A percentile compares a stretch with the other conserved stretches of the same genome.
phyloP scores from a whole-genome alignment of 352 stramenopile genomes.

The Globisporangium cystogenes region DNA sequence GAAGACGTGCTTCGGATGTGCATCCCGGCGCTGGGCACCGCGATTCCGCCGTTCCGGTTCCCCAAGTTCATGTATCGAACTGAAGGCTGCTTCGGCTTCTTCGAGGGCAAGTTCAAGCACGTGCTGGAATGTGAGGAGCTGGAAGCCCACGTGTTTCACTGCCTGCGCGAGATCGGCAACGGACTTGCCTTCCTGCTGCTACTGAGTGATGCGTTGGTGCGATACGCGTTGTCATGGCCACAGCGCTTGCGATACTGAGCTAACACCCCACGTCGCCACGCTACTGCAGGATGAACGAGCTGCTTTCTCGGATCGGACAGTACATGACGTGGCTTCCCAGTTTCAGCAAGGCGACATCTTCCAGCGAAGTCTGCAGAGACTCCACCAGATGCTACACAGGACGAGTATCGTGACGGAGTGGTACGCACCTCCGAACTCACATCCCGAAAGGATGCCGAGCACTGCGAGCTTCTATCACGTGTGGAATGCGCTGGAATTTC shows the following conservation, averaged over 20 bases:
- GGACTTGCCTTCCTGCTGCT: slow-evolving; percentile 53
- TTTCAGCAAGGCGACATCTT: slow-evolving; percentile 1
- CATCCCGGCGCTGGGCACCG: slow-evolving; percentile 55
- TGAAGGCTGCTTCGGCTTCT: slow-evolving; percentile 68
- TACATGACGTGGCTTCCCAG: background rate
- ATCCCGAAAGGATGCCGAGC: slow-evolving; percentile 40
- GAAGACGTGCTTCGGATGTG: slow-evolving; percentile 67
- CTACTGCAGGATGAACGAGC: slow-evolving; percentile 1
- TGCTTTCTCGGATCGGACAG: background rate
- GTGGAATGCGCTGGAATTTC: slow-evolving; percentile 59
- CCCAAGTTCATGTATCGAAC: slow-evolving; percentile 45
- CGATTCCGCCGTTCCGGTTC: slow-evolving; percentile 71
- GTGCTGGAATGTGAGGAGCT: slow-evolving; percentile 77
- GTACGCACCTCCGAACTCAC: slow-evolving; percentile 22
- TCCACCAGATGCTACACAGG: slow-evolving; percentile 22
- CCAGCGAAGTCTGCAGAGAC: slow-evolving; percentile 15
- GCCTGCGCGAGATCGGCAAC: slow-evolving; percentile 75
- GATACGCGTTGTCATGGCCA: background rate
- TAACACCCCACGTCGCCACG: background rate
- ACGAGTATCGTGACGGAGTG: slow-evolving; percentile 34
- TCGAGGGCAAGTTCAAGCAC: slow-evolving; percentile 78
- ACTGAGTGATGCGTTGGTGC: slow-evolving; percentile 31
- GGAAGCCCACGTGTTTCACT: slow-evolving; percentile 81
- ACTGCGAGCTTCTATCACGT: slow-evolving; percentile 54
- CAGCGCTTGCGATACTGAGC: background rate